A percentile compares a stretch with the other conserved stretches of the same genome.
phyloP scores from a whole-genome alignment of 148 eudicot species.

The Rhododendron simsii region DNA sequence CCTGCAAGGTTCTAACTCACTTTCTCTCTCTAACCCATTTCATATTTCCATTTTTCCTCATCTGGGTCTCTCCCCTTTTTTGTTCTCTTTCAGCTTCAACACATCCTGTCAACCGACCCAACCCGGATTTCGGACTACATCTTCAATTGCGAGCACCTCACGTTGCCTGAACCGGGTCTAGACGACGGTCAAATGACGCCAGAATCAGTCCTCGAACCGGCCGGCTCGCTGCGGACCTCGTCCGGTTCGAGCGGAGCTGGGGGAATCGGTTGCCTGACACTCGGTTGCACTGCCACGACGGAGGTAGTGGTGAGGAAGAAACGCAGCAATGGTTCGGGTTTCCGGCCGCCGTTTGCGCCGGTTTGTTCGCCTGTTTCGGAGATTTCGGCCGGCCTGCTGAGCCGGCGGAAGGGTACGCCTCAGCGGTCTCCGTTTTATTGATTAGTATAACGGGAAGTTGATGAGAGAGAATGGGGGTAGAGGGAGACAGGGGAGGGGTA shows the following conservation, averaged over 20 bases:
- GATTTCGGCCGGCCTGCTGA: slow-evolving; percentile 7
- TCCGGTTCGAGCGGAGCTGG: slow-evolving; percentile 29
- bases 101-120: slow-evolving; percentile 22
- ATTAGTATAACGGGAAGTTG: slow-evolving; percentile 7
- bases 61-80: slow-evolving; percentile 16
- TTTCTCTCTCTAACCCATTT: slow-evolving; percentile 16
- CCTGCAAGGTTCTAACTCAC: slow-evolving; percentile 44
- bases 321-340: slow-evolving; percentile 15
- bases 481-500: neutral
- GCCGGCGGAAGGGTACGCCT: slow-evolving; percentile 47
- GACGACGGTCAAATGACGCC: slow-evolving; percentile 44
- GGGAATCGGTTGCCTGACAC: slow-evolving; percentile 14
- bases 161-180: slow-evolving; percentile 26
- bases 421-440: slow-evolving; percentile 46
- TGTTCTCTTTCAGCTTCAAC: slow-evolving; percentile 27
- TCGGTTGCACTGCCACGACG: slow-evolving; percentile 28
- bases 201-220: slow-evolving; percentile 34
- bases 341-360: slow-evolving; percentile 18
- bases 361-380: slow-evolving; percentile 17
- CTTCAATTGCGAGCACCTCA: slow-evolving; percentile 18
- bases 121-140: slow-evolving; percentile 16
- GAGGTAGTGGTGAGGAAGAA: slow-evolving; percentile 34
- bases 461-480: neutral
- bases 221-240: slow-evolving; percentile 21
- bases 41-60: neutral